A percentile compares a stretch with the other conserved stretches of the same genome.
These are phyloP conservation scores for Amanita molliuscula DNA, from an alignment of 768 basidiomycete species.

Conservation along the genomic window DNA sequence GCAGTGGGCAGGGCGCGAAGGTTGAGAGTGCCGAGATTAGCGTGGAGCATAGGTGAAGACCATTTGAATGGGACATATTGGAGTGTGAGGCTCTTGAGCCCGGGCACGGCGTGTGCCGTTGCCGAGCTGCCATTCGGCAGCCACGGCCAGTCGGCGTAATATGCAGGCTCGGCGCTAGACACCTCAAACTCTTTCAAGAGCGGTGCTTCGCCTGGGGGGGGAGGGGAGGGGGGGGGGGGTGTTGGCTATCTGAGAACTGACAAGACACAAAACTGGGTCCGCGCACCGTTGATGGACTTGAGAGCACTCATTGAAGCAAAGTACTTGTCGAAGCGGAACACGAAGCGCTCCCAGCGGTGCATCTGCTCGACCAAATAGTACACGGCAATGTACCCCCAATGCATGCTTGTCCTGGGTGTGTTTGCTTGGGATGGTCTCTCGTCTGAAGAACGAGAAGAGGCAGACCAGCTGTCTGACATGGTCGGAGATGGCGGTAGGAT, in stretches of 20 bases:
- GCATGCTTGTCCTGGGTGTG: slow-evolving; percentile 37
- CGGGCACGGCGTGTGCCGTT: slow-evolving; percentile 28
- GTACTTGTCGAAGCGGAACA: slow-evolving; percentile 71
- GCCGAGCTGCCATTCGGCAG: slow-evolving; percentile 41
- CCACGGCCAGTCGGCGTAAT: slow-evolving; percentile 67
- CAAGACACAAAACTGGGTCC: slow-evolving; percentile 4
- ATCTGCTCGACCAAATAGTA: slow-evolving; percentile 75
- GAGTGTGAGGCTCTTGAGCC: slow-evolving; percentile 48
- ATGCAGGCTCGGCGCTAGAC: slow-evolving; percentile 54
- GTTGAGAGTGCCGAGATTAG: slow-evolving; percentile 45
- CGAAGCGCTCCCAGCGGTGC: slow-evolving; percentile 74
- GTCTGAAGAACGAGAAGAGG: slow-evolving; percentile 14
- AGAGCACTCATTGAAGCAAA: slow-evolving; percentile 67
- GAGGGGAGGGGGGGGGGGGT: too few species aligned
- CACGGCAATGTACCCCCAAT: slow-evolving; percentile 76
- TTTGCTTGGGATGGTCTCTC: slow-evolving; percentile 14
- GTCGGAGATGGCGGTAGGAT: slow-evolving; percentile 35
- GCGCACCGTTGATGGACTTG: slow-evolving; percentile 60
- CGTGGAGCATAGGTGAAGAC: slow-evolving; percentile 63
- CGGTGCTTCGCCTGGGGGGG: slow-evolving; percentile 67
- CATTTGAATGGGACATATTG: slow-evolving; percentile 71
- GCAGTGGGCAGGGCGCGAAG: slow-evolving; percentile 56
- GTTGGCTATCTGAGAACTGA: slow-evolving; percentile 6
- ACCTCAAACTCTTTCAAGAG: slow-evolving; percentile 69
- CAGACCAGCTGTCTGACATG: slow-evolving; percentile 10